Evolutionary conservation across 192 early-diverging fungal species (phyloP).

Genomic region (Coemansia sp.): DNA sequence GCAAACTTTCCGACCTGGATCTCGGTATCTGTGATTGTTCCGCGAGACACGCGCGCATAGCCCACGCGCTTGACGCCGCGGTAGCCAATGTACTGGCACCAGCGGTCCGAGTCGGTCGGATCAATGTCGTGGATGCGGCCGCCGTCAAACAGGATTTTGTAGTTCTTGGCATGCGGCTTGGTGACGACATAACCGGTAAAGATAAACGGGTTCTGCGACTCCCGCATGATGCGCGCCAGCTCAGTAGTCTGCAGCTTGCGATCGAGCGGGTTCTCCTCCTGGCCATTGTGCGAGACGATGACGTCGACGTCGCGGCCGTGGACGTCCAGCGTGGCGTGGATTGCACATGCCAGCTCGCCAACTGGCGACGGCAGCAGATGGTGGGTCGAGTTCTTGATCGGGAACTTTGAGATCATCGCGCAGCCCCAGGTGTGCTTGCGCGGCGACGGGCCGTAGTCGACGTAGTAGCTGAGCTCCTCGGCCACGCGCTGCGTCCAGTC

Average conservation of each 20-base stretch:
- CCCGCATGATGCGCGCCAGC: conserved; percentile 75
- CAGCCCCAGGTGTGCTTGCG: conserved; percentile 88
- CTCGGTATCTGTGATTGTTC: conserved; percentile 81
- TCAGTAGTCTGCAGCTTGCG: conserved; percentile 74
- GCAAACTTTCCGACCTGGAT: conserved; percentile 79
- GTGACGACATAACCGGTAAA: conserved; percentile 84
- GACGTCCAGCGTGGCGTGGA: conserved; percentile 83
- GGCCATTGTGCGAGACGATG: conserved; percentile 81
- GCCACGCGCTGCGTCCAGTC: conserved; percentile 77
- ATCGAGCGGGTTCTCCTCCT: conserved; percentile 75
- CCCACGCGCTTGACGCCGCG: conserved; percentile 71
- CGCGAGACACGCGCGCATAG: conserved; percentile 76
- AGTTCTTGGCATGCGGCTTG: conserved; percentile 62
- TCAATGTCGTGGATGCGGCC: conserved; percentile 77
- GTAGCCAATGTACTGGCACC: conserved; percentile 83
- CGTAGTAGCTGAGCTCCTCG: conserved; percentile 74
- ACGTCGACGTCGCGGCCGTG: conserved; percentile 78
- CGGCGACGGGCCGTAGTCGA: conserved; percentile 81
- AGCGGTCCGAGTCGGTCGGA: conserved; percentile 71
- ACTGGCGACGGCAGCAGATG: conserved; percentile 77
- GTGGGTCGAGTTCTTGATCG: conserved; percentile 71
- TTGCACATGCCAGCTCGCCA: conserved; percentile 81
- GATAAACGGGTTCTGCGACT: conserved; percentile 71
- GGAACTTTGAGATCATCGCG: conserved; percentile 81
- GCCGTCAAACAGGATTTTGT: conserved; percentile 63